These are phyloP conservation scores for Hypoxylon cercidicola DNA, from an alignment of 495 filamentous ascomycete genomes.

Conservation along the genomic window DNA sequence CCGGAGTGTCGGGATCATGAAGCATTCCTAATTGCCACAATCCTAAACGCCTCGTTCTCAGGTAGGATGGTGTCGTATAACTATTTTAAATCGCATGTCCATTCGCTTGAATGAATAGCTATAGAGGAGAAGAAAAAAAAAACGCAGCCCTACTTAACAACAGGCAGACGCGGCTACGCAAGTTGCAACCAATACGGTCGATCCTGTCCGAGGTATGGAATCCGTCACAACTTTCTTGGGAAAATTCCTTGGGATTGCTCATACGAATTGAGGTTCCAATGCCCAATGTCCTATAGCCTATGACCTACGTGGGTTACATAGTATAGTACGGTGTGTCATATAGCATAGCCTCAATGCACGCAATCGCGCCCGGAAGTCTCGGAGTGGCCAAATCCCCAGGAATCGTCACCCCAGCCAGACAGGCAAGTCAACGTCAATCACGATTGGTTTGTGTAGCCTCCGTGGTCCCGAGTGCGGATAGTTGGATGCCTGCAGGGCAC, in stretches of 20 bases:
- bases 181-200: background rate
- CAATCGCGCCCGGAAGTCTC: slow-evolving; percentile 17
- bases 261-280: background rate
- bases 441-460: slow-evolving; percentile 76
- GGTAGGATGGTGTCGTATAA: slow-evolving; percentile 7
- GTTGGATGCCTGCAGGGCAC: slow-evolving; percentile 73
- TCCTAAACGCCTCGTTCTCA: slow-evolving; percentile 3
- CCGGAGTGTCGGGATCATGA: slow-evolving; percentile 6
- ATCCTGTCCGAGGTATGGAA: slow-evolving; percentile 9
- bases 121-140: slow-evolving; percentile 9
- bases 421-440: slow-evolving; percentile 80
- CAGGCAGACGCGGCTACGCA: background rate
- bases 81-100: slow-evolving; percentile 13
- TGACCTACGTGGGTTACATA: slow-evolving; percentile 2
- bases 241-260: background rate
- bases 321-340: background rate
- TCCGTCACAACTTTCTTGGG: background rate
- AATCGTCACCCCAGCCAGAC: slow-evolving; percentile 58
- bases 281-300: background rate
- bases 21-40: slow-evolving; percentile 23
- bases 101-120: slow-evolving; percentile 3
- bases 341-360: slow-evolving; percentile 27
- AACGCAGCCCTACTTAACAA: background rate
- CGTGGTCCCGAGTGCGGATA: slow-evolving; percentile 70
- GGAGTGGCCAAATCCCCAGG: slow-evolving; percentile 22